phyloP scores from a whole-genome alignment of 2,329 filamentous ascomycete species.

The Hypoxylon sp. region DNA sequence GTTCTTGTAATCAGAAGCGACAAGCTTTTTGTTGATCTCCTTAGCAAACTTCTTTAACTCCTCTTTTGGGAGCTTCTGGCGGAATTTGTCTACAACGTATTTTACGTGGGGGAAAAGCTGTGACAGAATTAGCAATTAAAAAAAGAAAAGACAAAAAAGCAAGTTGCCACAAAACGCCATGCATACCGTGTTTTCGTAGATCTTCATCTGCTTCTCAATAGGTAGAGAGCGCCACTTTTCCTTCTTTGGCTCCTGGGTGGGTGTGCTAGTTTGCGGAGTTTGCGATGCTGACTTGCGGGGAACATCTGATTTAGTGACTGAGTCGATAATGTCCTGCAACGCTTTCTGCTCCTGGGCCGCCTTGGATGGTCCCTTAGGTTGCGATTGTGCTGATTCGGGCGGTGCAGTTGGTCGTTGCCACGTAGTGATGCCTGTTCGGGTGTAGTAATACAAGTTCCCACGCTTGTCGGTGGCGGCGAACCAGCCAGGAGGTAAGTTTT shows the following conservation, averaged over 20 bases:
- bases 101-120: slow-evolving; percentile 89
- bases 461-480: slow-evolving; percentile 79
- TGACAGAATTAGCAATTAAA: slow-evolving; percentile 36
- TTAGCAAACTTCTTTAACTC: slow-evolving; percentile 74
- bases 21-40: slow-evolving; percentile 87
- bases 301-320: slow-evolving; percentile 79
- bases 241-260: slow-evolving; percentile 70
- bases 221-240: slow-evolving; percentile 80
- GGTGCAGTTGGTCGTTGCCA: slow-evolving; percentile 84
- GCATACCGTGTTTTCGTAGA: slow-evolving; percentile 92
- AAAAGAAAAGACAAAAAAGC: slow-evolving; percentile 18
- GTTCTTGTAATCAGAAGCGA: slow-evolving; percentile 92
- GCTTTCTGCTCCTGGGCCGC: slow-evolving; percentile 75
- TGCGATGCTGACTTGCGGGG: slow-evolving; percentile 70
- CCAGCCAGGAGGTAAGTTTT: slow-evolving; percentile 84
- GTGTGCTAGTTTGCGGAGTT: slow-evolving; percentile 73
- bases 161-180: slow-evolving; percentile 36
- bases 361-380: slow-evolving; percentile 76
- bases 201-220: slow-evolving; percentile 91
- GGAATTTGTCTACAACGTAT: slow-evolving; percentile 88
- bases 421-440: slow-evolving; percentile 80
- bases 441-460: slow-evolving; percentile 89
- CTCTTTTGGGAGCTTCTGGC: slow-evolving; percentile 87
- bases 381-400: slow-evolving; percentile 68
- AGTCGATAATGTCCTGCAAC: slow-evolving; percentile 88